Conservation (phyloP, 2,329 filamentous ascomycete species). For the Diaporthe citri region DNA sequence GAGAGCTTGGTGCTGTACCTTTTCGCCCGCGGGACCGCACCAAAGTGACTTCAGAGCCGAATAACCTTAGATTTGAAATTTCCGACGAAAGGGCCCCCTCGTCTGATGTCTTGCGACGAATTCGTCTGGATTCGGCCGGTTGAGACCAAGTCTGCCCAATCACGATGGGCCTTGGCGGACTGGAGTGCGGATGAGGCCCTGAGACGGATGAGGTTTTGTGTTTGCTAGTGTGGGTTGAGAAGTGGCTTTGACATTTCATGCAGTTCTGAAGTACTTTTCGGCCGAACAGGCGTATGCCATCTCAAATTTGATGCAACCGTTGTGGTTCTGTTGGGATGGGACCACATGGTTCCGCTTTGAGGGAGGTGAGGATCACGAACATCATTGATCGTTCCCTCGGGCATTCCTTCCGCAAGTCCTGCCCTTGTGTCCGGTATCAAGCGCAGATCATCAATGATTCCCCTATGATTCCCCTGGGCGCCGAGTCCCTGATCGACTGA, state of each 20-base stretch:
- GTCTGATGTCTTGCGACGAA: constrained; percentile 35
- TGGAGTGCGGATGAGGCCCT: constrained; percentile 55
- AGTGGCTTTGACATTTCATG: constrained; percentile 28
- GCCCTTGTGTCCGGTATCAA: neutral
- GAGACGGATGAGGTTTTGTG: constrained; percentile 39
- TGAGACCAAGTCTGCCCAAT: constrained; percentile 24
- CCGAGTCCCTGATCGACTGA: constrained; percentile 17
- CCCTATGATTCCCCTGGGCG: neutral
- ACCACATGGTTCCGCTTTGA: constrained; percentile 11
- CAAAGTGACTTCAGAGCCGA: neutral
- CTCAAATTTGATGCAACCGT: constrained; percentile 31
- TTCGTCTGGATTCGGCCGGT: neutral
- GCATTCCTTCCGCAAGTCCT: constrained; percentile 1
- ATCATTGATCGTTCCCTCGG: constrained; percentile 3
- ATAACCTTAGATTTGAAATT: constrained; percentile 35
- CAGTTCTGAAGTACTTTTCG: constrained; percentile 9
- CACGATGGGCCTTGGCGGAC: constrained; percentile 50
- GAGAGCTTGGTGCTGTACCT: constrained; percentile 9
- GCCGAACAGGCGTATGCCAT: constrained; percentile 28
- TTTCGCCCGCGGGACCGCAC: neutral
- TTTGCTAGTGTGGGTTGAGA: constrained; percentile 34
- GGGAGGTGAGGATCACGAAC: constrained; percentile 13
- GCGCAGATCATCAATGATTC: neutral
- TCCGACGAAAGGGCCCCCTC: constrained; percentile 17
- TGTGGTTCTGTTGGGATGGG: constrained; percentile 19